phyloP scores from a whole-genome alignment of 2,329 filamentous ascomycete species.

The Diaporthe longicolla region DNA sequence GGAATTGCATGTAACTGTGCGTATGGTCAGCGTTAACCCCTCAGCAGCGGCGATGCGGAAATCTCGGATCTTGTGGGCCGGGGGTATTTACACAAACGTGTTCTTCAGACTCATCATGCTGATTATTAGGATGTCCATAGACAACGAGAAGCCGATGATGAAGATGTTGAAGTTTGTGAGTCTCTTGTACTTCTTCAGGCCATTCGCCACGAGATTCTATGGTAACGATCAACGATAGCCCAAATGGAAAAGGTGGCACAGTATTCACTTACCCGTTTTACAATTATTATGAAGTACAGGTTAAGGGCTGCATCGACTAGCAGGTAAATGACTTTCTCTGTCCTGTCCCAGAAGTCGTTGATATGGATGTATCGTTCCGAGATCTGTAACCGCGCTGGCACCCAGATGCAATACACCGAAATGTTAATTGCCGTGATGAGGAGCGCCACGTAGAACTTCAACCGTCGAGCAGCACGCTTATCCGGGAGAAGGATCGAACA shows the following conservation, averaged over 20 bases:
- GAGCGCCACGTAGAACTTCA: conserved; percentile 50
- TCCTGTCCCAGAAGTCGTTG: conserved; percentile 67
- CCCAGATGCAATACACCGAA: conserved; percentile 68
- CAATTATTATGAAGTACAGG: conserved; percentile 58
- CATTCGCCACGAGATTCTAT: conserved; percentile 42
- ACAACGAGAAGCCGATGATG: conserved; percentile 60
- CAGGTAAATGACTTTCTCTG: conserved; percentile 65
- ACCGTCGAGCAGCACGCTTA: conserved; percentile 49
- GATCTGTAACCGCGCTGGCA: conserved; percentile 63
- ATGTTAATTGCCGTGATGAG: conserved; percentile 66
- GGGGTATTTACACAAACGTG: conserved; percentile 52
- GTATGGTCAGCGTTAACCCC: neutral
- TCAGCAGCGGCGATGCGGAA: neutral
- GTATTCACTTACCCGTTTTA: conserved; percentile 5
- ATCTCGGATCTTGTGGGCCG: neutral
- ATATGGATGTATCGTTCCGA: conserved; percentile 57
- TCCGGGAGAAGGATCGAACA: conserved; percentile 61
- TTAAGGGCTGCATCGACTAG: conserved; percentile 64
- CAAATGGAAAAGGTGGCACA: neutral
- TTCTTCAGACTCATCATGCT: conserved; percentile 60
- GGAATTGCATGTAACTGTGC: conserved; percentile 58
- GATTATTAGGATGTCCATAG: conserved; percentile 60
- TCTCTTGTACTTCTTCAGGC: conserved; percentile 60
- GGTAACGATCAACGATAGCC: neutral
- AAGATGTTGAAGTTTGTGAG: conserved; percentile 61